These are phyloP conservation scores for Microsporum canis DNA, from an alignment of 2,329 filamentous ascomycete species.

Conservation along the genomic window DNA sequence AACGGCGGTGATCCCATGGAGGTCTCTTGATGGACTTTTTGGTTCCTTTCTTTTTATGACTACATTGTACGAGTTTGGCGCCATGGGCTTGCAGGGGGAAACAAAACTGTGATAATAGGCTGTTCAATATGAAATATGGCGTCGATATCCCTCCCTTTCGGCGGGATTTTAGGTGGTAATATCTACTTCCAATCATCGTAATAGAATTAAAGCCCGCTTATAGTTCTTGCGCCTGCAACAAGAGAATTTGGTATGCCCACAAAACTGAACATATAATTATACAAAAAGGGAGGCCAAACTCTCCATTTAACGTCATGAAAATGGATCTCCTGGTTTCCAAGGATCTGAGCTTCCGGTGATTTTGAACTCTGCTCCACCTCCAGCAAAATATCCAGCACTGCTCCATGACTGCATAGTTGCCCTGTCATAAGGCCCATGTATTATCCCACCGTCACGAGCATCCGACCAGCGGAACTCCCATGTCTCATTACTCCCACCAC, in stretches of 20 bases:
- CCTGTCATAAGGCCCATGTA: constrained; percentile 79
- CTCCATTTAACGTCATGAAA: not conserved
- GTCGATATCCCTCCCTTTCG: not conserved
- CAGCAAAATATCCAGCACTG: constrained; percentile 82
- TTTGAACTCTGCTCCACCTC: constrained; percentile 67
- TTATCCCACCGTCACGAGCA: constrained; percentile 63
- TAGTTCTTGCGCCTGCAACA: not conserved
- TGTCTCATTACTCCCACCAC: constrained; percentile 31
- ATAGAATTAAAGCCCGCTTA: constrained; percentile 1
- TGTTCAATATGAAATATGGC: not conserved
- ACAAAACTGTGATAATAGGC: not conserved
- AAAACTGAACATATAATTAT: not conserved
- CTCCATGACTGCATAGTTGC: constrained; percentile 84
- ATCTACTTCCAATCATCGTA: not conserved
- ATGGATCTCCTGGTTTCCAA: constrained; percentile 35
- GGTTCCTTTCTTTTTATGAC: constrained; percentile 11
- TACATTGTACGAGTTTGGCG: constrained; percentile 9
- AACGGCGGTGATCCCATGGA: constrained; percentile 57
- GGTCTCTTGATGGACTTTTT: constrained; percentile 39
- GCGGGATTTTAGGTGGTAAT: not conserved
- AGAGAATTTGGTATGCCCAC: not conserved
- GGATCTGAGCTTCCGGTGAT: constrained; percentile 43
- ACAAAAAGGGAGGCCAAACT: not conserved
- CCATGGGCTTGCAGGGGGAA: constrained; percentile 5
- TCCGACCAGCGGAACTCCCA: constrained; percentile 96